These are phyloP conservation scores for Allomyces arbusculus DNA, from an alignment of 192 early-diverging fungal genomes.

Conservation along the genomic window DNA sequence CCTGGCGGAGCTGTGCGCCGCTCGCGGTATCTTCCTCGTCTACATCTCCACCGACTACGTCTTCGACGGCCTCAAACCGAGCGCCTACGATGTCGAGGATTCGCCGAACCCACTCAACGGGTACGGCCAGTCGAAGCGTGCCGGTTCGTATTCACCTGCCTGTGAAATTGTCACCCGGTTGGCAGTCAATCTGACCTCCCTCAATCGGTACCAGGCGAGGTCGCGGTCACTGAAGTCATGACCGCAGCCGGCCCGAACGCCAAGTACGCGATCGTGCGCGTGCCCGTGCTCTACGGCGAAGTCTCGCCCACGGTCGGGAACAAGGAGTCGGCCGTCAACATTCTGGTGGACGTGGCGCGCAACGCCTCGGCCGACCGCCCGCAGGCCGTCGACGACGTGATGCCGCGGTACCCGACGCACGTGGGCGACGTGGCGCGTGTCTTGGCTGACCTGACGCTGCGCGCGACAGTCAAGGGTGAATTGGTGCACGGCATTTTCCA, in stretches of 20 bases:
- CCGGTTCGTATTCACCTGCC: neutral
- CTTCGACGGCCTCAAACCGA: conserved; percentile 67
- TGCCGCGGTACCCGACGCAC: conserved; percentile 63
- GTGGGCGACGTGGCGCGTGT: neutral
- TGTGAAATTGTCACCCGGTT: neutral
- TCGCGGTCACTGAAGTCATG: conserved; percentile 54
- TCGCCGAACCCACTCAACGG: conserved; percentile 57
- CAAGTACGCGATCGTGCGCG: conserved; percentile 42
- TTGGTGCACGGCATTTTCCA: conserved; percentile 35
- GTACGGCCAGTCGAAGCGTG: conserved; percentile 31
- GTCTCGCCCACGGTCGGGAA: neutral
- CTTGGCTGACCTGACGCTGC: conserved; percentile 6
- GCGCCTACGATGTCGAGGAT: conserved; percentile 45
- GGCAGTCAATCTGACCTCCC: neutral
- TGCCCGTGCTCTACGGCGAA: conserved; percentile 61
- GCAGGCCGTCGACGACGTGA: conserved; percentile 40
- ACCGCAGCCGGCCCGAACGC: conserved; percentile 32
- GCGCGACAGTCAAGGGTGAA: conserved; percentile 11
- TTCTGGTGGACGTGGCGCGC: conserved; percentile 17
- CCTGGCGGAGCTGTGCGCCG: conserved; percentile 29
- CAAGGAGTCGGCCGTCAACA: neutral
- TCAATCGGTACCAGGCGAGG: conserved; percentile 18
- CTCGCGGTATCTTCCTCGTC: conserved; percentile 33
- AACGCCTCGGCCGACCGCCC: conserved; percentile 4
- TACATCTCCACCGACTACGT: conserved; percentile 87